Base-by-base conservation (phyloP, 2,329 filamentous ascomycete species). In the Karstenula rhodostoma region DNA sequence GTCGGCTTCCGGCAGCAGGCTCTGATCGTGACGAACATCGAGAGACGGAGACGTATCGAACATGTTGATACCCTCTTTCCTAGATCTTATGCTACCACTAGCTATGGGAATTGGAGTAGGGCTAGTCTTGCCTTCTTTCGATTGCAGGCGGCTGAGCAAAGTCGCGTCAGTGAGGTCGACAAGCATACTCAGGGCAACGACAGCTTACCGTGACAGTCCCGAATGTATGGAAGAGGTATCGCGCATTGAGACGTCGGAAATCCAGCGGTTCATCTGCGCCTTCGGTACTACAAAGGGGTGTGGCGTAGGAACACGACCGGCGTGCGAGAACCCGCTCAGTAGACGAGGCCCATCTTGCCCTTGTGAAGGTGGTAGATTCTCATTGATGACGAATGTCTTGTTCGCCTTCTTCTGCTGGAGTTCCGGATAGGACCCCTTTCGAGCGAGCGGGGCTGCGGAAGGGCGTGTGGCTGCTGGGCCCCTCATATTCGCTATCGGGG, bases 351-450 rank as follows among this genome's bases (percentile, higher is more conserved):
- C 42, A 17, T 50, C 52, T 25, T 53, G 46, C 10, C 10, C 29
- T 32, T 67, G 64, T 12, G 59, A 60, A 10, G 59, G 49, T 9
- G 48, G 22, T 1, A 37, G 58, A n/a, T 69, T 69, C 27, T 71
- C 71, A 19, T 73, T 73, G 43, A 61, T 61, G 33, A 61, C 60
- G 9, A 60, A 67, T 12, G 51, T 22, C 37, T 57, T 69, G 32
- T 61, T 64, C 13, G 60, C 56, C 9, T 53, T 32, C 22, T 63
- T 67, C 7, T 64, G 63, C 23, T 62, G 51, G 32, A 69, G 55
- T 13, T 72, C 69, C 17, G 63, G 46, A 53, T 70, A 70, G 1
- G 71, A 73, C 4, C 60, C 60, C n/a, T 65, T 74, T 17, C 69
- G 70, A 15, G 67, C 64, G 33, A 74, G 59, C 5, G 67, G 57